Evolutionary conservation across 371 early-diverging fungal species (phyloP).

Genomic region (Thermomucor indicae-seudaticae): DNA sequence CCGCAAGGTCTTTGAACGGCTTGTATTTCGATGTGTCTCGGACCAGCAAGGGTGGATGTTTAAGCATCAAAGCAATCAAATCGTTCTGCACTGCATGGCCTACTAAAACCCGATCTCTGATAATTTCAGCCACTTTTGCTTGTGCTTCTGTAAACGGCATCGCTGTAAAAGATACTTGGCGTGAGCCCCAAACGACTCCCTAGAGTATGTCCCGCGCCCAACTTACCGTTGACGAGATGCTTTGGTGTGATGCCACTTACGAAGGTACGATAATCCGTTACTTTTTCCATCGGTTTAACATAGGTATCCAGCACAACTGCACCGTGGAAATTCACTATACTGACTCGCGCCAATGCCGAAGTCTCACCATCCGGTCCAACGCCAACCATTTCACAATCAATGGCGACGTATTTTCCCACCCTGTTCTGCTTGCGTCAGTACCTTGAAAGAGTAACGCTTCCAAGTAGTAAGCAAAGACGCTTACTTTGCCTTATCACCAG

Average conservation of each 20-base stretch:
- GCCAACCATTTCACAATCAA: slow-evolving; percentile 99
- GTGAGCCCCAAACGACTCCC: neutral
- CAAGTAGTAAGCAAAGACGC: slow-evolving; percentile 2
- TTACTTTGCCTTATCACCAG: slow-evolving; percentile 43
- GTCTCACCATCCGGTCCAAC: slow-evolving; percentile 79
- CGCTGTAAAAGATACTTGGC: slow-evolving; percentile 24
- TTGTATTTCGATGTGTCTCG: slow-evolving; percentile 85
- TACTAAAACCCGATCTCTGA: slow-evolving; percentile 81
- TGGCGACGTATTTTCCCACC: slow-evolving; percentile 83
- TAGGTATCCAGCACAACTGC: slow-evolving; percentile 80
- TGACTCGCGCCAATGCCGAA: slow-evolving; percentile 88
- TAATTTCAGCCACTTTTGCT: slow-evolving; percentile 66
- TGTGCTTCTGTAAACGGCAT: slow-evolving; percentile 75
- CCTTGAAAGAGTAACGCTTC: neutral
- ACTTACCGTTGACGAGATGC: slow-evolving; percentile 57
- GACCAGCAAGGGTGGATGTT: slow-evolving; percentile 73
- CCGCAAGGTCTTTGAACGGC: slow-evolving; percentile 66
- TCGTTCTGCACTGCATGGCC: slow-evolving; percentile 93
- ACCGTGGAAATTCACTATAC: slow-evolving; percentile 92
- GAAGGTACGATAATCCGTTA: slow-evolving; percentile 91
- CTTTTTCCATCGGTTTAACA: slow-evolving; percentile 76
- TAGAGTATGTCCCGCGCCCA: neutral
- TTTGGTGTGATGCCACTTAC: slow-evolving; percentile 91
- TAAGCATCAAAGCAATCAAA: slow-evolving; percentile 69
- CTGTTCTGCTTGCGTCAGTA: no score